Percentiles rank a stretch among this genome's conserved stretches.
phyloP scores from a whole-genome alignment of 1,139 yeast genomes.

The Schizosaccharomyces versatilis region DNA sequence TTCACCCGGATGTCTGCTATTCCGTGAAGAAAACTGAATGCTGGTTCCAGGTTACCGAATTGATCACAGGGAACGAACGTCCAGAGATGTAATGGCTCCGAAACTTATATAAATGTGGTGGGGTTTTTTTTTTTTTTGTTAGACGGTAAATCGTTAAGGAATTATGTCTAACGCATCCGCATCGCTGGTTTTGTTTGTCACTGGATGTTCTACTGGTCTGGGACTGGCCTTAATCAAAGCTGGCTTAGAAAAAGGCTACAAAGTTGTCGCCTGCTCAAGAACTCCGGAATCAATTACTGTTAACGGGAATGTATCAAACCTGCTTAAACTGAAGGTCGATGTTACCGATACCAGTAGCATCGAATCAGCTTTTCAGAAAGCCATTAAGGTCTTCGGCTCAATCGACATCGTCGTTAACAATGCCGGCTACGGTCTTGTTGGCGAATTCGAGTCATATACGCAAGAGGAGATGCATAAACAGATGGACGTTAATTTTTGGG shows the following conservation, averaged over 20 bases:
- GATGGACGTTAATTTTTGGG: conserved; percentile 7
- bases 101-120: too few species aligned
- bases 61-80: too few species aligned
- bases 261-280: neutral
- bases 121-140: too few species aligned
- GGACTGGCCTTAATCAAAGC: conserved; percentile 4
- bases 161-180: neutral
- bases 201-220: conserved; percentile 4
- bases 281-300: neutral
- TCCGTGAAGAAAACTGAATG: too few species aligned
- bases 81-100: too few species aligned
- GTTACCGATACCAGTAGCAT: conserved; percentile 3
- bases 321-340: conserved; percentile 2
- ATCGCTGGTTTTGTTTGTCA: neutral
- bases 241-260: neutral
- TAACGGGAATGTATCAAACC: neutral
- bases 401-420: conserved; percentile 8
- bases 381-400: conserved; percentile 4
- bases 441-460: conserved; percentile 5
- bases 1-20: too few species aligned
- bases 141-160: too few species aligned
- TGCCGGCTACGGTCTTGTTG: conserved; percentile 8
- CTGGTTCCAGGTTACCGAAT: too few species aligned
- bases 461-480: conserved; percentile 4
- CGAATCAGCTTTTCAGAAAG: conserved; percentile 2